Percentiles rank a stretch among this genome's conserved stretches.
These are phyloP conservation scores for Nakazawaea molendinolei DNA, from an alignment of 805 yeast species.

Conservation along the genomic window DNA sequence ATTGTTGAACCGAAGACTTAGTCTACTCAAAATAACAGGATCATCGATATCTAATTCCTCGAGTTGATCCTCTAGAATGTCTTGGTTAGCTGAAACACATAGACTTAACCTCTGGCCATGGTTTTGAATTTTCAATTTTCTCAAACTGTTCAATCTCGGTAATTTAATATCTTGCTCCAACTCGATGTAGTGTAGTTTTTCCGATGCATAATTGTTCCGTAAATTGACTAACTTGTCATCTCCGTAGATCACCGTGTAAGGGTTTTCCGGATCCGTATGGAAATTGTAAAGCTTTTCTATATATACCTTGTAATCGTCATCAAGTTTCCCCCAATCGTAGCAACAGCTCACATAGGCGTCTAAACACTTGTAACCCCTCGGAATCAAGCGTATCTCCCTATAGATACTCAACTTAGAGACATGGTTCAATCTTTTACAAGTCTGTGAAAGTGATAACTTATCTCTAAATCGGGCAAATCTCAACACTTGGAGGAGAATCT, in stretches of 20 bases:
- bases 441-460: neutral
- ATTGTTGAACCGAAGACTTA: neutral
- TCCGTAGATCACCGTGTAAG: neutral
- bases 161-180: neutral
- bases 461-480: neutral
- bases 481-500: neutral
- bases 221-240: neutral
- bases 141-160: constrained; percentile 1
- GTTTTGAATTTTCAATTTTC: neutral
- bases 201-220: neutral
- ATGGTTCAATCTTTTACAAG: neutral
- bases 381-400: neutral
- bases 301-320: neutral
- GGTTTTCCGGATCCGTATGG: neutral
- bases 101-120: neutral
- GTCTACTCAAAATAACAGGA: neutral
- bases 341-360: constrained; percentile 1
- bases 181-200: neutral
- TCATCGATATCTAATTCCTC: neutral
- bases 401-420: constrained; percentile 3
- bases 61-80: neutral
- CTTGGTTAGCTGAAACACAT: neutral
- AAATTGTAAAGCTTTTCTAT: neutral
- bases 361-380: neutral
- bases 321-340: constrained; percentile 1